These are phyloP conservation scores for Fraxinus platypoda DNA, from an alignment of 305 asterid species.

Conservation along the genomic window DNA sequence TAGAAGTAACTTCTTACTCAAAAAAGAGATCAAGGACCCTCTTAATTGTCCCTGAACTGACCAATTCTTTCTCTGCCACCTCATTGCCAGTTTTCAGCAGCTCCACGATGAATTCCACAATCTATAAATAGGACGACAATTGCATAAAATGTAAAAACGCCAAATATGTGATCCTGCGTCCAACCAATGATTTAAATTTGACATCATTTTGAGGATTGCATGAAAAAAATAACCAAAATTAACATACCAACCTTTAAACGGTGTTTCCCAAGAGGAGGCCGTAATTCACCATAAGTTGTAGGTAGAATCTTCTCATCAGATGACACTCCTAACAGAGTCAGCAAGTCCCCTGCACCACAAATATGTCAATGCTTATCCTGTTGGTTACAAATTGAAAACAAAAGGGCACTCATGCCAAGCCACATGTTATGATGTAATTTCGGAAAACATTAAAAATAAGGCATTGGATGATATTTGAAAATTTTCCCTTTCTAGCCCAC, in stretches of 20 bases:
- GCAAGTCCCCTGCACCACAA: conserved; percentile 66
- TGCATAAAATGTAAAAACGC: not conserved
- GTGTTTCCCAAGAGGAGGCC: conserved; percentile 94
- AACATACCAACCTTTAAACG: conserved; percentile 71
- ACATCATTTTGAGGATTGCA: conserved; percentile 6
- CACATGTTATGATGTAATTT: not conserved
- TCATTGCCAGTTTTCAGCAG: conserved; percentile 85
- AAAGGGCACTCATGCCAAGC: not conserved
- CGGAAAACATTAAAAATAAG: not conserved
- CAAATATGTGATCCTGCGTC: not conserved
- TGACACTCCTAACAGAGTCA: conserved; percentile 69
- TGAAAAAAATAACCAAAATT: not conserved
- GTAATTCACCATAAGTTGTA: conserved; percentile 82
- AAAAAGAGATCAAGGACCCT: conserved; percentile 88
- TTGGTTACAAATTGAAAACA: conserved; percentile 13
- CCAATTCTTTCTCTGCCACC: conserved; percentile 80
- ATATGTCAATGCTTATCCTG: conserved; percentile 12
- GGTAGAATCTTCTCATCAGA: conserved; percentile 76
- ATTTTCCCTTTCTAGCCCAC: not conserved
- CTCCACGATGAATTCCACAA: conserved; percentile 86
- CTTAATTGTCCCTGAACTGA: conserved; percentile 74
- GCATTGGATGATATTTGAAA: not conserved
- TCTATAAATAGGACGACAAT: conserved; percentile 41
- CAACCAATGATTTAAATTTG: not conserved
- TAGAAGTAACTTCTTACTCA: conserved; percentile 56